phyloP scores from a whole-genome alignment of 2,329 filamentous ascomycete species.

The Lomentospora prolificans region DNA sequence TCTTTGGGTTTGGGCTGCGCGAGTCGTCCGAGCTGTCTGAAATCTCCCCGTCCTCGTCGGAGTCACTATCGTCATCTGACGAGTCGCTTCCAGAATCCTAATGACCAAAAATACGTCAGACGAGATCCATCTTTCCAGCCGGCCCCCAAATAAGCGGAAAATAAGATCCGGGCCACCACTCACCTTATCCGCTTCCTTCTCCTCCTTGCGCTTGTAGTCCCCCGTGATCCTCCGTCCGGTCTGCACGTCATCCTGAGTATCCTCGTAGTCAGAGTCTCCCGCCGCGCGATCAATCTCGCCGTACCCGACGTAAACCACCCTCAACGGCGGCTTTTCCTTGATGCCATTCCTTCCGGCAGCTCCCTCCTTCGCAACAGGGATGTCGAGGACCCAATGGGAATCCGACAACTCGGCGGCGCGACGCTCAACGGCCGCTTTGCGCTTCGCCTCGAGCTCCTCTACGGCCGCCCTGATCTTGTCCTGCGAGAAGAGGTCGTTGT shows the following conservation, averaged over 20 bases:
- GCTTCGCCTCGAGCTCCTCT: constrained; percentile 57
- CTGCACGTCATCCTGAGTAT: background rate
- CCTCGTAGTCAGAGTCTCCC: background rate
- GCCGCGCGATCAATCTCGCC: constrained; percentile 6
- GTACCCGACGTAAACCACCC: constrained; percentile 7
- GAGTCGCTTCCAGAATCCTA: background rate
- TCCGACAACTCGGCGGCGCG: constrained; percentile 56
- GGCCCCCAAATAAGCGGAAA: background rate
- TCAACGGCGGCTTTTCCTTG: constrained; percentile 7
- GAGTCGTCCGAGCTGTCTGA: background rate
- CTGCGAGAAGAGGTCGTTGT: constrained; percentile 16
- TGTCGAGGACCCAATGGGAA: constrained; percentile 65
- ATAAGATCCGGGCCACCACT: background rate
- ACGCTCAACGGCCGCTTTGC: constrained; percentile 49
- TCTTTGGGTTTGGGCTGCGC: background rate
- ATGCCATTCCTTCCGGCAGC: constrained; percentile 17
- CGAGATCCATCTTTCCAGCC: background rate
- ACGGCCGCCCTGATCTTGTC: constrained; percentile 53
- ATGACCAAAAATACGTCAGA: background rate
- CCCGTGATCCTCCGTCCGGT: constrained; percentile 2
- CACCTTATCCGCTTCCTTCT: constrained; percentile 1
- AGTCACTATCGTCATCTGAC: background rate
- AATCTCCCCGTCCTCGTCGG: background rate
- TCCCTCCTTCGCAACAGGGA: constrained; percentile 22
- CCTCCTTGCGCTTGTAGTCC: constrained; percentile 6